These are phyloP conservation scores for Monosporozyma solicola DNA, from an alignment of 805 yeast species.

Conservation along the genomic window DNA sequence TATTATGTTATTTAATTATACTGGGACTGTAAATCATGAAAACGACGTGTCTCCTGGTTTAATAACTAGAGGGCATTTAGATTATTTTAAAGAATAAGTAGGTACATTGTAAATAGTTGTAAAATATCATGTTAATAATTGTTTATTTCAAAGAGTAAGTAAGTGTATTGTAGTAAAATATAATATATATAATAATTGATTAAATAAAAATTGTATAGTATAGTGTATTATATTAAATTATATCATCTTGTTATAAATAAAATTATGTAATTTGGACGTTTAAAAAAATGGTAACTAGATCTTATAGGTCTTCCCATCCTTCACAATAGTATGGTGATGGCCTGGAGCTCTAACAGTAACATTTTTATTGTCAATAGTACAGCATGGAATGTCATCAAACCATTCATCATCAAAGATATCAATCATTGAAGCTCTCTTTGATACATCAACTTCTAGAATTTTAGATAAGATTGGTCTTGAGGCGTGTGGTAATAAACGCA, in stretches of 20 bases:
- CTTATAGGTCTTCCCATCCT: constrained; percentile 39
- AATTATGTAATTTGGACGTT: neutral
- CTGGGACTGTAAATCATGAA: constrained; percentile 13
- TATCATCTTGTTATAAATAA: neutral
- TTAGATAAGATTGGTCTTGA: constrained; percentile 64
- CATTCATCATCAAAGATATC: constrained; percentile 64
- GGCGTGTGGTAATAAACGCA: constrained; percentile 77
- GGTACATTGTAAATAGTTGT: neutral
- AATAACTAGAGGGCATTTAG: neutral
- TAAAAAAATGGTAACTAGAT: neutral
- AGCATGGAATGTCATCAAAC: constrained; percentile 53
- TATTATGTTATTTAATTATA: constrained; percentile 16
- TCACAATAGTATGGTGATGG: constrained; percentile 43
- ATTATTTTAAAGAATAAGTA: neutral
- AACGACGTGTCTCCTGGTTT: neutral
- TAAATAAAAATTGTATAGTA: neutral
- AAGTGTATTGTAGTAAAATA: neutral
- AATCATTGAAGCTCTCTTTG: constrained; percentile 52
- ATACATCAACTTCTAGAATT: constrained; percentile 56
- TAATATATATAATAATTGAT: neutral
- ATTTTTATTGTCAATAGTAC: constrained; percentile 43
- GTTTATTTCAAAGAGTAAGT: no score
- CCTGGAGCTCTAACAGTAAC: constrained; percentile 36
- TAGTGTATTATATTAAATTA: neutral
- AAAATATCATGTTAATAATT: neutral